Conservation (phyloP, 768 basidiomycete species). For the Tulasnella sp. region DNA sequence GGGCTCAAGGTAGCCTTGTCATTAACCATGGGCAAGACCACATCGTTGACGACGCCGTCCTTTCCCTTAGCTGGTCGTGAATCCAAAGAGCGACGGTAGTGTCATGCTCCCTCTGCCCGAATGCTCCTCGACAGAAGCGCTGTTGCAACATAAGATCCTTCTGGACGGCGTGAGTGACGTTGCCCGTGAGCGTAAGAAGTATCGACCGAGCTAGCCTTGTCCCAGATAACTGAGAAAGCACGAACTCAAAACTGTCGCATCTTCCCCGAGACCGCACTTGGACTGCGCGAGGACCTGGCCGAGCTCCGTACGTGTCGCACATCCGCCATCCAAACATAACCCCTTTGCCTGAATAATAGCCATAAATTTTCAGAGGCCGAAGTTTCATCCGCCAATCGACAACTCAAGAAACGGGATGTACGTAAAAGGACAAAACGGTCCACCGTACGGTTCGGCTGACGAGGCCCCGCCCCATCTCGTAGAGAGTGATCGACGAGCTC, state of each 20-base stretch:
- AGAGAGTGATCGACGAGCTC: constrained; percentile 8
- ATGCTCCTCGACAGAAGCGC: background rate
- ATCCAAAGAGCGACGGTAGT: background rate
- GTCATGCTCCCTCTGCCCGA: background rate
- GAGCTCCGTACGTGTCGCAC: background rate
- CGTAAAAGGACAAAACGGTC: background rate
- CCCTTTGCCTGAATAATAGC: background rate
- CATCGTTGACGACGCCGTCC: background rate
- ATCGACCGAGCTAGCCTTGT: background rate
- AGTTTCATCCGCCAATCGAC: background rate
- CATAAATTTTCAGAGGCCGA: constrained; percentile 7
- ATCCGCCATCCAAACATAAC: background rate
- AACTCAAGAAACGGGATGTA: constrained; percentile 8
- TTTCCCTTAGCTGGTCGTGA: background rate
- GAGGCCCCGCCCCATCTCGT: background rate
- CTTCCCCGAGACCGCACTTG: background rate
- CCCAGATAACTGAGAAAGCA: constrained; percentile 16
- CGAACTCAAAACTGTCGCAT: background rate
- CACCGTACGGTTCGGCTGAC: background rate
- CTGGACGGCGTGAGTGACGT: background rate
- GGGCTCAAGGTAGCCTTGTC: background rate
- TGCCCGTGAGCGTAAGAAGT: background rate
- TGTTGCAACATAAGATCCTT: background rate
- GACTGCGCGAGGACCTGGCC: background rate
- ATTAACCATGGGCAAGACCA: background rate